phyloP scores from a whole-genome alignment of 345 rosid genomes.

The Aquilaria sinensis region DNA sequence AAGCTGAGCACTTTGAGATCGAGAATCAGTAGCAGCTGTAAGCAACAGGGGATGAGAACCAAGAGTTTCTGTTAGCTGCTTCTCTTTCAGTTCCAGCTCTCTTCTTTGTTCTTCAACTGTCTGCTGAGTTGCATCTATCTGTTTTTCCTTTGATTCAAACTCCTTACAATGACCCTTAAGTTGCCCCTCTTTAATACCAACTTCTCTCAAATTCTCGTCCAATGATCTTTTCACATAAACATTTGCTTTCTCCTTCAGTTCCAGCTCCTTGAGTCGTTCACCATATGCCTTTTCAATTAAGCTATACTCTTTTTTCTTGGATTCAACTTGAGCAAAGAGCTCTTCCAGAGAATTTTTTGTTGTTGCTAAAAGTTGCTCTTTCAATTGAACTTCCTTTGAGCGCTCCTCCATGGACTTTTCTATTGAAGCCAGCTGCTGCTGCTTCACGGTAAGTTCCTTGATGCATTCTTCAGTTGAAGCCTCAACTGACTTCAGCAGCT shows the following conservation, averaged over 20 bases:
- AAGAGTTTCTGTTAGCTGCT: constrained; percentile 1
- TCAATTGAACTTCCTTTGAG: constrained; percentile 7
- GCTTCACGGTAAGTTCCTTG: constrained; percentile 14
- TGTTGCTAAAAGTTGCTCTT: constrained; percentile 4
- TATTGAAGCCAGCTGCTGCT: constrained; percentile 10
- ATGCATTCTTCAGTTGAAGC: constrained; percentile 15
- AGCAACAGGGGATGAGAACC: background rate
- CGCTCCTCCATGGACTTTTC: constrained; percentile 10
- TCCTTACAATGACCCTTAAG: constrained; percentile 16
- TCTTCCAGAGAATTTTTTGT: background rate
- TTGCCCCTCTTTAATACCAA: background rate
- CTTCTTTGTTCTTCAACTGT: constrained; percentile 14
- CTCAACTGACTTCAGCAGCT: constrained; percentile 19
- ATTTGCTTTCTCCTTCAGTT: constrained; percentile 19
- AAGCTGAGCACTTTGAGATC: no score
- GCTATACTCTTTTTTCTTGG: constrained; percentile 10
- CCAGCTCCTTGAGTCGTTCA: constrained; percentile 12
- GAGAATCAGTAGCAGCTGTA: no score
- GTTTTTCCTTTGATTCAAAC: constrained; percentile 21
- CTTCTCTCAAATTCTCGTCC: background rate
- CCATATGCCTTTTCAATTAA: background rate
- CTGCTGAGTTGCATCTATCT: background rate
- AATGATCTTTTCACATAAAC: constrained; percentile 17
- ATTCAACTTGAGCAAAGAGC: constrained; percentile 1
- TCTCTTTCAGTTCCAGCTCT: constrained; percentile 14